A percentile compares a stretch with the other conserved stretches of the same genome.
phyloP scores from a whole-genome alignment of 805 yeast genomes.

The Yarrowia deformans region DNA sequence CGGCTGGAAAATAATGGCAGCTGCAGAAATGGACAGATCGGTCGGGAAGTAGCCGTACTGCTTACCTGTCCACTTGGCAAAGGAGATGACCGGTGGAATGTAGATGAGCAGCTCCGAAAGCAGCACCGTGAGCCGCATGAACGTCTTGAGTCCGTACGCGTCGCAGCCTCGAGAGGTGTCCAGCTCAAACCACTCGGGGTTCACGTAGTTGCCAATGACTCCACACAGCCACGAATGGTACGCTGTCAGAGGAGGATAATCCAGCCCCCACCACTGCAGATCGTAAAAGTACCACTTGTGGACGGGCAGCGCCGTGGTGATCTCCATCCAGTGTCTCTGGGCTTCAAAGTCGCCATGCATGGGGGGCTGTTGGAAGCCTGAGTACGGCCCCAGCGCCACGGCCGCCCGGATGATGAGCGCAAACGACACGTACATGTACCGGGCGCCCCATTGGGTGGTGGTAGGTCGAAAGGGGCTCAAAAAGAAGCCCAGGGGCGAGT shows the following conservation, averaged over 20 bases:
- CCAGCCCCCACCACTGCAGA: constrained; percentile 93
- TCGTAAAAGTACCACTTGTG: constrained; percentile 88
- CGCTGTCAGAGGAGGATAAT: constrained; percentile 97
- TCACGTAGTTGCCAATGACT: constrained; percentile 64
- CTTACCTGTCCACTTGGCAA: constrained; percentile 74
- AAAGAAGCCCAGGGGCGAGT: constrained; percentile 78
- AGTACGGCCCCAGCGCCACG: constrained; percentile 86
- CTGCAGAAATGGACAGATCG: constrained; percentile 77
- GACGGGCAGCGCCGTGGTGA: constrained; percentile 78
- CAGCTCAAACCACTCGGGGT: constrained; percentile 78
- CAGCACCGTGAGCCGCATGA: constrained; percentile 82
- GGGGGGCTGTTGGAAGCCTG: constrained; percentile 76
- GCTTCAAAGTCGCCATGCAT: constrained; percentile 97
- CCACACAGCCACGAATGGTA: constrained; percentile 88
- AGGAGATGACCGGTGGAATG: constrained; percentile 79
- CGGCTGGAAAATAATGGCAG: constrained; percentile 86
- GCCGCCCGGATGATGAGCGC: constrained; percentile 82
- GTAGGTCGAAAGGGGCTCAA: constrained; percentile 80
- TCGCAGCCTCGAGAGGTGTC: constrained; percentile 80
- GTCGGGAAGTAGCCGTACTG: constrained; percentile 63
- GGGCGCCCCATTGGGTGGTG: constrained; percentile 88
- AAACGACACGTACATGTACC: constrained; percentile 64
- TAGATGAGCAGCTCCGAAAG: constrained; percentile 75
- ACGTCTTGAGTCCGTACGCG: constrained; percentile 69
- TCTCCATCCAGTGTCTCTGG: constrained; percentile 97